phyloP scores from a whole-genome alignment of 495 filamentous ascomycete genomes.

The Oidiodendron maius region DNA sequence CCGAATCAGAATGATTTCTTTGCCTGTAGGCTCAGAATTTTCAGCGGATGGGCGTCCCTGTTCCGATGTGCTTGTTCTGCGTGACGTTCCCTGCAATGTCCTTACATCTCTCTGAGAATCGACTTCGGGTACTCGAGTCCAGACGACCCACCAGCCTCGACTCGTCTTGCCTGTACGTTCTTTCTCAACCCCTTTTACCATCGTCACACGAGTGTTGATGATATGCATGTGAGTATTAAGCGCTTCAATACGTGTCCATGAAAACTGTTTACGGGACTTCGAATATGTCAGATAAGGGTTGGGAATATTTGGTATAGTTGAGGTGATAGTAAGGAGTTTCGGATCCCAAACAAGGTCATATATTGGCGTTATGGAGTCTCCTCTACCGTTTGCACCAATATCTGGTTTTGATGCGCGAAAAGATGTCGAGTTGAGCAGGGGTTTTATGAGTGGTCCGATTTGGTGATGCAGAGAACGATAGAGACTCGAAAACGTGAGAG shows the following conservation, averaged over 20 bases:
- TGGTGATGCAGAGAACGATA: slow-evolving; percentile 81
- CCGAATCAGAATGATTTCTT: slow-evolving; percentile 75
- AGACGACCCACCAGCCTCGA: slow-evolving; percentile 95
- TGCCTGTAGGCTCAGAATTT: slow-evolving; percentile 25
- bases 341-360: slow-evolving; percentile 88
- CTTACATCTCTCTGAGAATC: background rate
- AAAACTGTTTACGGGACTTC: slow-evolving; percentile 4
- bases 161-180: slow-evolving; percentile 90
- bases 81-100: slow-evolving; percentile 1
- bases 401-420: slow-evolving; percentile 42
- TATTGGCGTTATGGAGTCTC: slow-evolving; percentile 38
- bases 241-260: slow-evolving; percentile 81
- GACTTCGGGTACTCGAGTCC: slow-evolving; percentile 59
- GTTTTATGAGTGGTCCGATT: slow-evolving; percentile 68
- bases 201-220: slow-evolving; percentile 64
- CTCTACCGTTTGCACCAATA: slow-evolving; percentile 20
- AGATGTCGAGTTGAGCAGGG: slow-evolving; percentile 59
- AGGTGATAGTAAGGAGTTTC: slow-evolving; percentile 64
- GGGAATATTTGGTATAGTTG: slow-evolving; percentile 88
- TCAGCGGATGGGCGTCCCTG: slow-evolving; percentile 22
- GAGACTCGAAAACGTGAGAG: slow-evolving; percentile 60
- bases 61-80: slow-evolving; percentile 13
- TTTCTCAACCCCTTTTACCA: slow-evolving; percentile 53
- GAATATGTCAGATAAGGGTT: slow-evolving; percentile 36
- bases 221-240: slow-evolving; percentile 85